A percentile compares a stretch with the other conserved stretches of the same genome.
Conservation (phyloP, 345 rosid genomes). For the Garcia nutans region DNA sequence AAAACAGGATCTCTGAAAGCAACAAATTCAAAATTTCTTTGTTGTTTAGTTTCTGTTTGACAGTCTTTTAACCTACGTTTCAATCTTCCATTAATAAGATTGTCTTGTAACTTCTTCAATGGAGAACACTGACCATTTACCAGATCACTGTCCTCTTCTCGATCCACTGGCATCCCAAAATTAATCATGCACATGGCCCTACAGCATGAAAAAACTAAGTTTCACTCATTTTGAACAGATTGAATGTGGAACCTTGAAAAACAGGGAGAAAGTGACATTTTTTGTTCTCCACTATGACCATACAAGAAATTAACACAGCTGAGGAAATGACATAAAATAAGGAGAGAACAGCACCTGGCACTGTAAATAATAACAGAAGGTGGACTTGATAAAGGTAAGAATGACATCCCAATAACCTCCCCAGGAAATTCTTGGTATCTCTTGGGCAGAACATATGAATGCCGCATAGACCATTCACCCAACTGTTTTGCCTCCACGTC, state of each 20-base stretch:
- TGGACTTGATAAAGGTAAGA: slow-evolving; percentile 55
- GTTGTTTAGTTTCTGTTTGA: slow-evolving; percentile 44
- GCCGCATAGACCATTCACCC: slow-evolving; percentile 80
- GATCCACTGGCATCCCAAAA: slow-evolving; percentile 50
- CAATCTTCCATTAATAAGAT: slow-evolving; percentile 41
- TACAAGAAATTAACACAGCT: not conserved
- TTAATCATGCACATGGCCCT: slow-evolving; percentile 92
- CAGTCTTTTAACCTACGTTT: slow-evolving; percentile 53
- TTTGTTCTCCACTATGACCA: not conserved
- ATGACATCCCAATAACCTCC: slow-evolving; percentile 87
- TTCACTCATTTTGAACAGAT: not conserved
- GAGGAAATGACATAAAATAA: not conserved
- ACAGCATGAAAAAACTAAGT: slow-evolving; percentile 15
- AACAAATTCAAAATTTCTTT: slow-evolving; percentile 69
- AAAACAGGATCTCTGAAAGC: slow-evolving; percentile 86
- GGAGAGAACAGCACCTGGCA: slow-evolving; percentile 58
- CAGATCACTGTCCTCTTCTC: slow-evolving; percentile 51
- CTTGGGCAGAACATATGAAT: slow-evolving; percentile 59
- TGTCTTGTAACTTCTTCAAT: slow-evolving; percentile 41
- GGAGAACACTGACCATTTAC: slow-evolving; percentile 44
- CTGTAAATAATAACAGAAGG: slow-evolving; percentile 67
- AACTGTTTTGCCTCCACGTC: slow-evolving; percentile 88
- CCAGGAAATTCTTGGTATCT: slow-evolving; percentile 97
- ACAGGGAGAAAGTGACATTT: not conserved
- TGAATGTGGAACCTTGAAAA: not conserved